Percentiles rank a stretch among this genome's conserved stretches.
These are phyloP conservation scores for Blastosporella zonata DNA, from an alignment of 1,284 basidiomycete genomes.

Conservation along the genomic window DNA sequence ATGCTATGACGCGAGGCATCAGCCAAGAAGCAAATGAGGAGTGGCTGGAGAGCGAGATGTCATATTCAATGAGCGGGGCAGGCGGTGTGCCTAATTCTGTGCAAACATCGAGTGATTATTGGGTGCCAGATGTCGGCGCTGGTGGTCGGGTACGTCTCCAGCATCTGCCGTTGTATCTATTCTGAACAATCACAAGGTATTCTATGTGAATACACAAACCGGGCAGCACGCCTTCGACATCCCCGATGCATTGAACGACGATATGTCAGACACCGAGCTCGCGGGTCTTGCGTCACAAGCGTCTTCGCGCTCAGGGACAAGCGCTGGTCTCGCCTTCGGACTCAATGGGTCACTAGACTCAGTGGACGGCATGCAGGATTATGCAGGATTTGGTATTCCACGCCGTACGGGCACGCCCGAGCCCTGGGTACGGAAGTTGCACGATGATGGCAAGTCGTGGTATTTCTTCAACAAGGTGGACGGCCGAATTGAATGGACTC, in stretches of 20 bases:
- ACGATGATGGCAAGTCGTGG: slow-evolving; percentile 75
- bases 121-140: slow-evolving; percentile 71
- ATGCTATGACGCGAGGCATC: slow-evolving; percentile 43
- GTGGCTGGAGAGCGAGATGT: slow-evolving; percentile 44
- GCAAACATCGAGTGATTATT: slow-evolving; percentile 63
- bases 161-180: not conserved
- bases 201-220: slow-evolving; percentile 90
- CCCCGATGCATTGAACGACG: slow-evolving; percentile 69
- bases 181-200: slow-evolving; percentile 57
- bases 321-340: slow-evolving; percentile 47
- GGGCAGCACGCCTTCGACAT: slow-evolving; percentile 85
- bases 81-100: slow-evolving; percentile 25
- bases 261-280: slow-evolving; percentile 57
- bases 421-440: slow-evolving; percentile 76
- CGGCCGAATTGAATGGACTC: slow-evolving; percentile 66
- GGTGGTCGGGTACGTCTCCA: slow-evolving; percentile 64
- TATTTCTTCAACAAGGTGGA: slow-evolving; percentile 81
- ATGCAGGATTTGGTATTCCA: slow-evolving; percentile 59
- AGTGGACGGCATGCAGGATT: slow-evolving; percentile 30
- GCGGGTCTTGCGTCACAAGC: slow-evolving; percentile 54
- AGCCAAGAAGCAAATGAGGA: slow-evolving; percentile 41
- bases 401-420: slow-evolving; percentile 63
- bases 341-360: slow-evolving; percentile 30
- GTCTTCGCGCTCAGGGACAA: slow-evolving; percentile 52
- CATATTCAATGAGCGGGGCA: slow-evolving; percentile 25